phyloP scores from a whole-genome alignment of 2,329 filamentous ascomycete species.

The Drechslerella coelobrocha region DNA sequence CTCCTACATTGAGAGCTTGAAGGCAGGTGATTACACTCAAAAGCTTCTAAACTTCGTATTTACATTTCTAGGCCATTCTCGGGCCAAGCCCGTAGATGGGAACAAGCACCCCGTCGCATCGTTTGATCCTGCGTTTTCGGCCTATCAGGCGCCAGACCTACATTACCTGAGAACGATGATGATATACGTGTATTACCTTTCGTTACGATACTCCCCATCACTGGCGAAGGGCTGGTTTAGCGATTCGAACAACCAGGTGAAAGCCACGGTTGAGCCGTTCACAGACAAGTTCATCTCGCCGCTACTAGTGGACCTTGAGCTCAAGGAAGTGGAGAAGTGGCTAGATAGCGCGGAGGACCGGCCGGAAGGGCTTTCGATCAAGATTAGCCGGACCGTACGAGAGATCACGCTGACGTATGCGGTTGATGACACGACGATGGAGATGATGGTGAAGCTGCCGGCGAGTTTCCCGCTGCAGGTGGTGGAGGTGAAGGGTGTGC shows the following conservation, averaged over 20 bases:
- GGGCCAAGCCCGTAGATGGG: slow-evolving; percentile 72
- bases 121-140: slow-evolving; percentile 63
- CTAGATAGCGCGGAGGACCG: slow-evolving; percentile 63
- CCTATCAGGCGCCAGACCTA: slow-evolving; percentile 65
- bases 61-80: slow-evolving; percentile 80
- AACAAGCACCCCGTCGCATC: slow-evolving; percentile 74
- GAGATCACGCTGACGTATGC: slow-evolving; percentile 86
- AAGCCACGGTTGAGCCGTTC: slow-evolving; percentile 80
- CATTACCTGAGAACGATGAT: slow-evolving; percentile 75
- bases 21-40: slow-evolving; percentile 71
- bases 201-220: slow-evolving; percentile 76
- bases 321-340: slow-evolving; percentile 75
- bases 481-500: slow-evolving; percentile 76
- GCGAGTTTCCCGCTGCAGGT: slow-evolving; percentile 80
- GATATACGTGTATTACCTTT: slow-evolving; percentile 79
- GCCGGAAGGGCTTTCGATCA: slow-evolving; percentile 67
- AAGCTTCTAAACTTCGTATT: slow-evolving; percentile 80
- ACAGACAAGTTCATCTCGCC: slow-evolving; percentile 83
- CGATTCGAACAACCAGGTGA: slow-evolving; percentile 80
- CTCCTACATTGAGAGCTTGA: slow-evolving; percentile 80
- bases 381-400: slow-evolving; percentile 72
- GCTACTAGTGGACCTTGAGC: slow-evolving; percentile 69
- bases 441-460: slow-evolving; percentile 82
- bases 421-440: slow-evolving; percentile 83
- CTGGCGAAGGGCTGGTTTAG: slow-evolving; percentile 85